Conservation (phyloP, 345 rosid genomes). For the Moricandia moricandioides region DNA sequence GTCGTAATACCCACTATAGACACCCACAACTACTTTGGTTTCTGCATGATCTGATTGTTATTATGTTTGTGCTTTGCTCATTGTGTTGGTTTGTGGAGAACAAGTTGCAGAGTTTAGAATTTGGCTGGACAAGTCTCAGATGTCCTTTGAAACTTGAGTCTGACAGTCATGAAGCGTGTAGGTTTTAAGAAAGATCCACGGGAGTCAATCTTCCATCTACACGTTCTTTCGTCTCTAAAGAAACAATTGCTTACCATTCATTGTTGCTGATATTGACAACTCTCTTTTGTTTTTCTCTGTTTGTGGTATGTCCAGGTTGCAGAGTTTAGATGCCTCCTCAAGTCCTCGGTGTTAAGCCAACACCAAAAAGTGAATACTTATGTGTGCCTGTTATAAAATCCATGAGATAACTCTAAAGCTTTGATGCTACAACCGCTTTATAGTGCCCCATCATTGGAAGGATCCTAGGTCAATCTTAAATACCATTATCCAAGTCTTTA, state of each 20-base stretch:
- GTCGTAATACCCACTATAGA: too few relatives aligned
- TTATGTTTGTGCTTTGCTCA: background rate
- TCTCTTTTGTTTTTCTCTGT: background rate
- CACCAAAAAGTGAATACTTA: conserved; percentile 47
- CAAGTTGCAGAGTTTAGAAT: conserved; percentile 47
- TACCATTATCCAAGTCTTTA: background rate
- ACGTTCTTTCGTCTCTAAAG: too few relatives aligned
- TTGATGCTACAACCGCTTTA: conserved; percentile 73
- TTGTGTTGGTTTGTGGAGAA: conserved; percentile 41
- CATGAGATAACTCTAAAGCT: conserved; percentile 59
- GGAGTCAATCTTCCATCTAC: too few relatives aligned
- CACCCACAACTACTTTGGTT: background rate
- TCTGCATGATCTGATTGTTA: background rate
- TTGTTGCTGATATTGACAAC: too few relatives aligned
- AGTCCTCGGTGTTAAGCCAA: conserved; percentile 55
- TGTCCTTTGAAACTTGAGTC: conserved; percentile 60
- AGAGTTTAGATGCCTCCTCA: conserved; percentile 66
- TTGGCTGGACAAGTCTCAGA: conserved; percentile 68
- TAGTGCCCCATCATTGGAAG: conserved; percentile 72
- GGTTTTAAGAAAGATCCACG: too few relatives aligned
- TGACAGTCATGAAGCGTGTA: background rate
- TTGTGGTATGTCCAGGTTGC: conserved; percentile 52
- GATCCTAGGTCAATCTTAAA: conserved; percentile 61
- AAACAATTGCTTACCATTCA: too few relatives aligned
- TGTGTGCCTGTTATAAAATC: conserved; percentile 55